phyloP scores from a whole-genome alignment of 106 monocot species.

The Platanthera zijinensis region DNA sequence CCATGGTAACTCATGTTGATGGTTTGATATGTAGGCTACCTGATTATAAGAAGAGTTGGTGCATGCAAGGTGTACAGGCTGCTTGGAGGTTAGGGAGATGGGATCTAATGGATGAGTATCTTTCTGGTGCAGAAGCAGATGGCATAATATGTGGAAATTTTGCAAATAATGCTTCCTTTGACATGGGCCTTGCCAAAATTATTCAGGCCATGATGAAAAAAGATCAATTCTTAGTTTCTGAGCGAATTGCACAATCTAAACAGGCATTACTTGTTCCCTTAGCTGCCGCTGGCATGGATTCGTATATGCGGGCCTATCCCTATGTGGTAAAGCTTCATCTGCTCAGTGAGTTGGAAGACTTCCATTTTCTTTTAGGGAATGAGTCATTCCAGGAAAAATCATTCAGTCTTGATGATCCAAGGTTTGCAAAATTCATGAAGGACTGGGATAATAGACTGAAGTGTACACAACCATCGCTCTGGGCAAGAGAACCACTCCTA shows the following conservation, averaged over 20 bases:
- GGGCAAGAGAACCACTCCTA: slow-evolving; percentile 92
- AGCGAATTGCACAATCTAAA: slow-evolving; percentile 83
- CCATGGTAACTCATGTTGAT: slow-evolving; percentile 99
- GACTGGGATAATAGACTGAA: slow-evolving; percentile 92
- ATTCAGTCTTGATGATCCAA: slow-evolving; percentile 52
- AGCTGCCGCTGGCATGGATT: slow-evolving; percentile 99
- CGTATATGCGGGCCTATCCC: slow-evolving; percentile 97
- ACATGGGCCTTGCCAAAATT: slow-evolving; percentile 90
- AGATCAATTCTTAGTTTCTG: slow-evolving; percentile 66
- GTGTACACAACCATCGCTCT: slow-evolving; percentile 81
- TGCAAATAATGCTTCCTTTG: slow-evolving; percentile 81
- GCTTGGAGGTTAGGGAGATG: slow-evolving; percentile 96
- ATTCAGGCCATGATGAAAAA: slow-evolving; percentile 95
- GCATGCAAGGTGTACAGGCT: slow-evolving; percentile 97
- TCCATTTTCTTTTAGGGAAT: slow-evolving; percentile 50
- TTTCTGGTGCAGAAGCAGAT: slow-evolving; percentile 51
- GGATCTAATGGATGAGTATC: slow-evolving; percentile 94
- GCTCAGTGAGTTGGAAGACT: slow-evolving; percentile 88
- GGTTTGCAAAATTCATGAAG: slow-evolving; percentile 52
- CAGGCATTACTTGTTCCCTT: slow-evolving; percentile 85
- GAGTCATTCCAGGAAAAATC: slow-evolving; percentile 69
- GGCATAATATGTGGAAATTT: slow-evolving; percentile 32
- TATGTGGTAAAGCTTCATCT: slow-evolving; percentile 96
- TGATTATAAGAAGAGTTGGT: slow-evolving; percentile 84
- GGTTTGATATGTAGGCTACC: slow-evolving; percentile 78